Evolutionary conservation across 164 flowering plant genomes (phyloP).

Genomic region (Vitis labrusca): DNA sequence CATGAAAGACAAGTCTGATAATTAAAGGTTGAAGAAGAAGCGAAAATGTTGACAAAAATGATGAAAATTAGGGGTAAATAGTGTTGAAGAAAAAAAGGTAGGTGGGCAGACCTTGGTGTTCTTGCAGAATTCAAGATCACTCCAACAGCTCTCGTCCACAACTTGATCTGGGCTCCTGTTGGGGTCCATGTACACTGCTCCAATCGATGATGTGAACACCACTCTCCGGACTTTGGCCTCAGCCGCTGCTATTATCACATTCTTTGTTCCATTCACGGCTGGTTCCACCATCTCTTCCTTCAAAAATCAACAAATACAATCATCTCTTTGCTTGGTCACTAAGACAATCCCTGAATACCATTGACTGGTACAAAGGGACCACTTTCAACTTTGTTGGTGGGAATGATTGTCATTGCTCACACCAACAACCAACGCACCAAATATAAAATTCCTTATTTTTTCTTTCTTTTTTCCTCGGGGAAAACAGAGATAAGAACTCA

Average conservation of each 20-base stretch:
- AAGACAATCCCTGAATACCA: no score
- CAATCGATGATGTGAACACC: conserved; percentile 92
- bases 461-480: not conserved
- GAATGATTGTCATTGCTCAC: no score
- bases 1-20: no score
- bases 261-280: conserved; percentile 80
- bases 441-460: not conserved
- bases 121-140: conserved; percentile 97
- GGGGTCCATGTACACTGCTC: conserved; percentile 94
- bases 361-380: no score
- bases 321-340: no score
- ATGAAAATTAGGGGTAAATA: no score
- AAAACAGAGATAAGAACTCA: conserved; percentile 21
- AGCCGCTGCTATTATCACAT: conserved; percentile 82
- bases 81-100: no score
- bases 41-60: no score
- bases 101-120: conserved; percentile 63
- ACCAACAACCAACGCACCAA: no score
- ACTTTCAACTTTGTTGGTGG: no score
- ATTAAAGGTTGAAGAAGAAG: no score
- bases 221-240: conserved; percentile 78
- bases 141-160: conserved; percentile 96
- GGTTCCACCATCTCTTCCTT: conserved; percentile 99
- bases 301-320: not conserved
- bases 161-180: conserved; percentile 70